Percentiles rank a stretch among this genome's conserved stretches.
These are phyloP conservation scores for Naganishia onofrii DNA, from an alignment of 768 basidiomycete genomes.

Conservation along the genomic window DNA sequence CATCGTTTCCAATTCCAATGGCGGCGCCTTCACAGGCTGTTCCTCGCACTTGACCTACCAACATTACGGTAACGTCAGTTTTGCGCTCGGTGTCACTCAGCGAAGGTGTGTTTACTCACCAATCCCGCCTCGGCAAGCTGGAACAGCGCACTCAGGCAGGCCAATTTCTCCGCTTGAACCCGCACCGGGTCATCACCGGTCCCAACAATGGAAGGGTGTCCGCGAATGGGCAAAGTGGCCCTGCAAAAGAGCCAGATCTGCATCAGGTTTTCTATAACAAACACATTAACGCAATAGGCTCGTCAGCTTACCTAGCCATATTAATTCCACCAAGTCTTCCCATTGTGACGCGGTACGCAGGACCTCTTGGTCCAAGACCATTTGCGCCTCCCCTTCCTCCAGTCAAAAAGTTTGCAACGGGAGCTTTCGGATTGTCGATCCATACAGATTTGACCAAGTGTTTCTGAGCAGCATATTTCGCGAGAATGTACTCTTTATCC, in stretches of 20 bases:
- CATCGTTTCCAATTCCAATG: conserved; percentile 43
- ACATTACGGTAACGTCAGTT: conserved; percentile 25
- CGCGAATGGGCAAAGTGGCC: conserved; percentile 46
- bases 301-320: conserved; percentile 57
- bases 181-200: conserved; percentile 63
- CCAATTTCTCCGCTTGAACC: conserved; percentile 71
- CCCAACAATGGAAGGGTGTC: conserved; percentile 55
- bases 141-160: conserved; percentile 69
- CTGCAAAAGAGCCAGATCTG: conserved; percentile 32
- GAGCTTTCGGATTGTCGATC: conserved; percentile 59
- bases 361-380: conserved; percentile 38
- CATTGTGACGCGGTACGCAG: conserved; percentile 47
- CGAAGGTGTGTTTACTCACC: conserved; percentile 56
- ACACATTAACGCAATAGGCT: conserved; percentile 30
- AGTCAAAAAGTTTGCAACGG: conserved; percentile 56
- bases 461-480: conserved; percentile 28
- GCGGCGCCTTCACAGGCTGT: conserved; percentile 6
- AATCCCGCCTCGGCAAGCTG: conserved; percentile 65
- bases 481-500: conserved; percentile 35
- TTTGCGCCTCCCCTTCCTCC: conserved; percentile 36
- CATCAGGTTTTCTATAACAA: conserved; percentile 2
- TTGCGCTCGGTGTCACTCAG: not conserved
- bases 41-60: conserved; percentile 32
- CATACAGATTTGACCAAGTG: conserved; percentile 43
- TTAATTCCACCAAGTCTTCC: conserved; percentile 47